Percentiles rank a stretch among this genome's conserved stretches.
These are phyloP conservation scores for Pyrus communis DNA, from an alignment of 306 rosid species.

Conservation along the genomic window DNA sequence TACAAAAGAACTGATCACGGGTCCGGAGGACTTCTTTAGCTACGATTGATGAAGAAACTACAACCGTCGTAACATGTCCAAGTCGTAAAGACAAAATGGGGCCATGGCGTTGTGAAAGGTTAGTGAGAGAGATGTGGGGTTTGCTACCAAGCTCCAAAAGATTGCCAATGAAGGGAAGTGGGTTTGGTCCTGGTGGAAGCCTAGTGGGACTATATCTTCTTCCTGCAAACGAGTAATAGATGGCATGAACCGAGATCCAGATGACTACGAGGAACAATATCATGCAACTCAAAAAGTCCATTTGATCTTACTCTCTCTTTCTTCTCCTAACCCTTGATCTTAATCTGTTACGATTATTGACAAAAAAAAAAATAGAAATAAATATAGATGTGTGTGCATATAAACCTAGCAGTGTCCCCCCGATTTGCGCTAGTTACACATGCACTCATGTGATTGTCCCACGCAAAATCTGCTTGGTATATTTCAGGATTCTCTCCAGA, in stretches of 20 bases:
- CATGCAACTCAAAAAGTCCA: not conserved
- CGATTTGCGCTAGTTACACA: too few relatives aligned
- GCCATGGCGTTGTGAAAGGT: slow-evolving; percentile 24
- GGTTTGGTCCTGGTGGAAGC: slow-evolving; percentile 45
- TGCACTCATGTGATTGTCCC: too few relatives aligned
- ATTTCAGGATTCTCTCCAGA: too few relatives aligned
- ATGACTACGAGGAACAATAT: too few relatives aligned
- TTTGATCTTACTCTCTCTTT: not conserved
- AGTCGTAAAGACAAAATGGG: slow-evolving; percentile 31
- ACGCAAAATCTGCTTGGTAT: too few relatives aligned
- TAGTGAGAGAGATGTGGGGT: slow-evolving; percentile 31
- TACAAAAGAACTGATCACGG: slow-evolving; percentile 32
- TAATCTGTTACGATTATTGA: too few relatives aligned
- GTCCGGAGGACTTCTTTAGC: slow-evolving; percentile 39
- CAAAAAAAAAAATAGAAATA: too few relatives aligned
- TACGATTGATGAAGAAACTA: slow-evolving; percentile 29
- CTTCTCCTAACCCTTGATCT: too few relatives aligned
- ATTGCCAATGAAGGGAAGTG: slow-evolving; percentile 43
- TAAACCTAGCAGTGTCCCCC: too few relatives aligned
- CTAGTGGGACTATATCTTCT: not conserved
- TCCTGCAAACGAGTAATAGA: not conserved
- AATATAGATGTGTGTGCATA: too few relatives aligned
- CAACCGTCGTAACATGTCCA: slow-evolving; percentile 28
- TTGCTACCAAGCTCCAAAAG: slow-evolving; percentile 34
- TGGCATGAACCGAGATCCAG: not conserved